Evolutionary conservation across 768 basidiomycete genomes (phyloP).

Genomic region (Mycena venus): DNA sequence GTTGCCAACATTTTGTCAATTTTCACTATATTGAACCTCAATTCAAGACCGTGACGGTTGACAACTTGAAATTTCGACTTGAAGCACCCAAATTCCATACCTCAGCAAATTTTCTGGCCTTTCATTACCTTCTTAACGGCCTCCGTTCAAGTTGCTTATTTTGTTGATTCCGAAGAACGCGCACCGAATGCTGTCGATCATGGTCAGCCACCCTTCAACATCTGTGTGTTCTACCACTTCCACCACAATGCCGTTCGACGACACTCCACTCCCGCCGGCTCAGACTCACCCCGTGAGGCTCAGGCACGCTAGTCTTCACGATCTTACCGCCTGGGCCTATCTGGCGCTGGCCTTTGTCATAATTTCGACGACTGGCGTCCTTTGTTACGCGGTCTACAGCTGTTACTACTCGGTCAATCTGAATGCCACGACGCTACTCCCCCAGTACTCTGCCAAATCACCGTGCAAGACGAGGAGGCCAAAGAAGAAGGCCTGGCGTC

Average conservation of each 20-base stretch:
- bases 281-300: constrained; percentile 17
- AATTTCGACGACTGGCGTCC: constrained; percentile 15
- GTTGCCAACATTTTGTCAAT: no score
- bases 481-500: constrained; percentile 25
- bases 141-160: no score
- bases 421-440: constrained; percentile 13
- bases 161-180: no score
- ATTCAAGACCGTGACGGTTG: no score
- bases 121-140: no score
- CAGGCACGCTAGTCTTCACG: constrained; percentile 4
- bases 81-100: no score
- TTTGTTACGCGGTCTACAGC: constrained; percentile 24
- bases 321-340: constrained; percentile 19
- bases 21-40: no score
- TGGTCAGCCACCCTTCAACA: no score
- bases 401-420: constrained; percentile 14
- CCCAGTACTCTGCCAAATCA: constrained; percentile 12
- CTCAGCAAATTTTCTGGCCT: no score
- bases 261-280: constrained; percentile 10
- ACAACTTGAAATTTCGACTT: no score
- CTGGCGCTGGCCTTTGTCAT: constrained; percentile 25
- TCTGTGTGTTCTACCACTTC: background rate
- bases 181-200: no score
- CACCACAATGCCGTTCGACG: constrained; percentile 23
- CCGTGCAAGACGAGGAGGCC: constrained; percentile 1